Evolutionary conservation across 2,329 filamentous ascomycete genomes (phyloP).

Genomic region (Diaporthe ilicicola): DNA sequence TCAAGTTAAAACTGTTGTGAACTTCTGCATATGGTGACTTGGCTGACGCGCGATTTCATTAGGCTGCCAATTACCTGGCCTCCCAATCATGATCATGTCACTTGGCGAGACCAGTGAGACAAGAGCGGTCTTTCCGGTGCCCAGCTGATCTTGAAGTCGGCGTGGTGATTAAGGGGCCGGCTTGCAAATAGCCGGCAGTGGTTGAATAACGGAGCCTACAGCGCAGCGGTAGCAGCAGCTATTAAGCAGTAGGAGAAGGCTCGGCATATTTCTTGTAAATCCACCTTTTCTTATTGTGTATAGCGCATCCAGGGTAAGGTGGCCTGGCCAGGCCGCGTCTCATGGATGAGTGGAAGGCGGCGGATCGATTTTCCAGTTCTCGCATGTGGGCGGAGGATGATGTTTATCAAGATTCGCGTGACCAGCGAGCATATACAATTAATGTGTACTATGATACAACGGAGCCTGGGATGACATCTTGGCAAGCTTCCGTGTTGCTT

Average conservation of each 20-base stretch:
- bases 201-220: neutral
- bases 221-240: neutral
- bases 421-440: constrained; percentile 21
- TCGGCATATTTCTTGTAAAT: constrained; percentile 12
- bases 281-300: neutral
- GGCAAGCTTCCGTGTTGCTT: too few species aligned
- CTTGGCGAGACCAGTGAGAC: neutral
- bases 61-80: constrained; percentile 66
- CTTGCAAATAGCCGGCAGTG: too few species aligned
- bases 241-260: neutral
- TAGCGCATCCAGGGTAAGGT: neutral
- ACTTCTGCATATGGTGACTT: accelerated
- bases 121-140: neutral
- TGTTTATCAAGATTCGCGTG: neutral
- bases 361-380: neutral
- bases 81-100: constrained; percentile 55
- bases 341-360: neutral
- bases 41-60: constrained; percentile 32
- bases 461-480: neutral
- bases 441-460: constrained; percentile 27
- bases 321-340: neutral
- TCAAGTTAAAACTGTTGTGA: neutral
- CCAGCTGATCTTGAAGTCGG: neutral
- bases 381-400: neutral
- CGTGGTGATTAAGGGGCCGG: too few species aligned